Percentiles rank a stretch among this genome's conserved stretches.
Evolutionary conservation across 2,329 filamentous ascomycete species (phyloP).

Genomic region (Xylariales sp.): DNA sequence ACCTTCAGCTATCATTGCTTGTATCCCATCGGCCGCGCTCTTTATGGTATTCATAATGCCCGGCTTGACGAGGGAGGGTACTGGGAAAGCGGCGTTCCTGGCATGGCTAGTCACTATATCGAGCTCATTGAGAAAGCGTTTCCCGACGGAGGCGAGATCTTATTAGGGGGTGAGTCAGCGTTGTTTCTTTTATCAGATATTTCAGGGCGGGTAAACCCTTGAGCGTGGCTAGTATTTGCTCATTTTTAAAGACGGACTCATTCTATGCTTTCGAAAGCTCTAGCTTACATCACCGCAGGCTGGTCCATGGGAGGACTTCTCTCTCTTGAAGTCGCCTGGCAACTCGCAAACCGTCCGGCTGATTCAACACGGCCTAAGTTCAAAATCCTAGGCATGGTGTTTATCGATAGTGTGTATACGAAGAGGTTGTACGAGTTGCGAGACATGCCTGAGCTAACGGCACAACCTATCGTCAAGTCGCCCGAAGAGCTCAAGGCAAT

Average conservation of each 20-base stretch:
- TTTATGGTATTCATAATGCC: conserved; percentile 68
- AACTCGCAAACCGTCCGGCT: conserved; percentile 53
- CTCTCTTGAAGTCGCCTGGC: conserved; percentile 61
- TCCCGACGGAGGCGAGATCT: conserved; percentile 53
- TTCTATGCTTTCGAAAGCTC: background rate
- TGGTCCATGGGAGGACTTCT: conserved; percentile 67
- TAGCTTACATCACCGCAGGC: conserved; percentile 44
- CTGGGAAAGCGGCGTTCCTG: conserved; percentile 64
- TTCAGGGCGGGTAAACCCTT: background rate
- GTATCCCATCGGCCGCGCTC: conserved; percentile 58
- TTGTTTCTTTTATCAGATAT: background rate
- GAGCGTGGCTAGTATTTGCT: background rate
- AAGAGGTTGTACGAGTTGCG: conserved; percentile 38
- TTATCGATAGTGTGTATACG: conserved; percentile 64
- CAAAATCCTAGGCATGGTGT: conserved; percentile 61
- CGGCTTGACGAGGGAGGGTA: conserved; percentile 59
- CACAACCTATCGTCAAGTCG: conserved; percentile 46
- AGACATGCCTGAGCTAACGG: conserved; percentile 34
- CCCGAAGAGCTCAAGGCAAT: conserved; percentile 47
- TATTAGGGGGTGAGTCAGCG: conserved; percentile 58
- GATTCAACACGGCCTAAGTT: conserved; percentile 44
- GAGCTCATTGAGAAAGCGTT: conserved; percentile 57
- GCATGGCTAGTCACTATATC: conserved; percentile 66
- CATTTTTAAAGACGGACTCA: background rate
- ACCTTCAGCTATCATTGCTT: conserved; percentile 68